phyloP scores from a whole-genome alignment of 352 stramenopile genomes.

The Pythium brassicae region DNA sequence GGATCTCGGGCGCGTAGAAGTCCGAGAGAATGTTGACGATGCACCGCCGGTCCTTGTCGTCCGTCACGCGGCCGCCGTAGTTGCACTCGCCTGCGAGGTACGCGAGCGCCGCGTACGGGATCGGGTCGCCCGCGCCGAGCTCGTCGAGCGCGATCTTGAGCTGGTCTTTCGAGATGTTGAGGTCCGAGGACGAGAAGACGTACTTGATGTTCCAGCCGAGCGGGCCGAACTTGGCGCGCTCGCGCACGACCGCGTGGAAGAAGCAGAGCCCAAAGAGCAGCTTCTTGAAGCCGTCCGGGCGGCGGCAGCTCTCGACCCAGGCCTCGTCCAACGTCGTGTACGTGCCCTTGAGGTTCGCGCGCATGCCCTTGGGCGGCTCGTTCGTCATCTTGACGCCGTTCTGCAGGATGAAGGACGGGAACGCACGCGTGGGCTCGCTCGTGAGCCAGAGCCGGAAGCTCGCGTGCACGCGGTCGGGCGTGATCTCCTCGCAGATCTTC shows the following conservation, averaged over 20 bases:
- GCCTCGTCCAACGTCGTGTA: constrained; percentile 80
- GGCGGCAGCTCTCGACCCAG: constrained; percentile 64
- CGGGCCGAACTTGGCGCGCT: constrained; percentile 82
- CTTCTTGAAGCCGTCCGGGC: constrained; percentile 76
- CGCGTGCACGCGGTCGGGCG: constrained; percentile 86
- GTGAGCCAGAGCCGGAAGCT: constrained; percentile 95
- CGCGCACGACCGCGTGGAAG: constrained; percentile 88
- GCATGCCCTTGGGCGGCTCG: constrained; percentile 93
- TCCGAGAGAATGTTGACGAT: constrained; percentile 84
- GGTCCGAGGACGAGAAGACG: constrained; percentile 80
- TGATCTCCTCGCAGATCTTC: constrained; percentile 93
- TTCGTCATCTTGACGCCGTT: constrained; percentile 96
- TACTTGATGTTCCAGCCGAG: constrained; percentile 90
- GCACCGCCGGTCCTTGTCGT: constrained; percentile 91
- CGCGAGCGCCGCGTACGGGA: constrained; percentile 89
- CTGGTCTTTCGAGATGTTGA: constrained; percentile 85
- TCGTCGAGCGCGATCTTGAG: constrained; percentile 83
- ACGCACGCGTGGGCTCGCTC: constrained; percentile 89
- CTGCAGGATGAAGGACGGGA: constrained; percentile 93
- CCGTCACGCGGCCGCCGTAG: constrained; percentile 93
- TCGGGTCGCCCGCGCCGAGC: constrained; percentile 44
- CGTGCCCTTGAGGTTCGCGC: constrained; percentile 91
- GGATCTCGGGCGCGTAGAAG: constrained; percentile 79
- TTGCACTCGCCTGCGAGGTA: constrained; percentile 94
- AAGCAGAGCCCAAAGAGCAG: constrained; percentile 89